A percentile compares a stretch with the other conserved stretches of the same genome.
phyloP scores from a whole-genome alignment of 306 rosid species.

The Begonia peltatifolia region DNA sequence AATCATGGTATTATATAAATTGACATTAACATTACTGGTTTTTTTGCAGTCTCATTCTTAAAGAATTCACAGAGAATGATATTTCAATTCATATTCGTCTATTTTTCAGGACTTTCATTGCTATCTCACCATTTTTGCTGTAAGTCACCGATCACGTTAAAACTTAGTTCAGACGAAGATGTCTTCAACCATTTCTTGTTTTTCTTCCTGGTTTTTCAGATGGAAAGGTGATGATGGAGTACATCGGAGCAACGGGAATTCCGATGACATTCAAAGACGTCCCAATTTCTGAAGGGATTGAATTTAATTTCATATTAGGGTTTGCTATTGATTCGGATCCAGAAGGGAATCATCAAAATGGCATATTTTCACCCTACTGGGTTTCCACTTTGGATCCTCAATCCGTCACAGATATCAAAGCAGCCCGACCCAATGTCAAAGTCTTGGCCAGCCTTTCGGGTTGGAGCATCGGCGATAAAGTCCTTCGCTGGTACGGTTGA shows the following conservation, averaged over 20 bases:
- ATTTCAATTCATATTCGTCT: no score
- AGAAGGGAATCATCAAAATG: slow-evolving; percentile 26
- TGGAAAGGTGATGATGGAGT: slow-evolving; percentile 55
- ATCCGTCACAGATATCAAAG: slow-evolving; percentile 25
- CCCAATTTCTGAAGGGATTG: slow-evolving; percentile 23
- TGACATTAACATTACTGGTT: no score
- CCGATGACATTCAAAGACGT: slow-evolving; percentile 14
- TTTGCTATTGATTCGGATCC: slow-evolving; percentile 38
- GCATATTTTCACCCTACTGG: slow-evolving; percentile 35
- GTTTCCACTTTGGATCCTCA: slow-evolving; percentile 19
- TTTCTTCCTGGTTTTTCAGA: slow-evolving; percentile 6
- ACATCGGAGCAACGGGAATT: slow-evolving; percentile 44
- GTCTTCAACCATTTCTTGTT: background rate
- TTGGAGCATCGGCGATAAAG: slow-evolving; percentile 25
- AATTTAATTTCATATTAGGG: slow-evolving; percentile 36
- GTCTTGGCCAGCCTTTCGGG: slow-evolving; percentile 43
- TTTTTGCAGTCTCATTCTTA: no score
- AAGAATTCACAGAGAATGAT: no score
- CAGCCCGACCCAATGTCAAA: slow-evolving; percentile 22
- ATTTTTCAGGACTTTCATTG: no score
- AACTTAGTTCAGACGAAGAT: no score
- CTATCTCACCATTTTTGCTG: no score
- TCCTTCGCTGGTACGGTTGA: slow-evolving; percentile 24
- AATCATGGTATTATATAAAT: no score
- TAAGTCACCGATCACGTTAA: no score